Base-by-base conservation (phyloP, 306 rosid genomes). In the Rubus idaeus region DNA sequence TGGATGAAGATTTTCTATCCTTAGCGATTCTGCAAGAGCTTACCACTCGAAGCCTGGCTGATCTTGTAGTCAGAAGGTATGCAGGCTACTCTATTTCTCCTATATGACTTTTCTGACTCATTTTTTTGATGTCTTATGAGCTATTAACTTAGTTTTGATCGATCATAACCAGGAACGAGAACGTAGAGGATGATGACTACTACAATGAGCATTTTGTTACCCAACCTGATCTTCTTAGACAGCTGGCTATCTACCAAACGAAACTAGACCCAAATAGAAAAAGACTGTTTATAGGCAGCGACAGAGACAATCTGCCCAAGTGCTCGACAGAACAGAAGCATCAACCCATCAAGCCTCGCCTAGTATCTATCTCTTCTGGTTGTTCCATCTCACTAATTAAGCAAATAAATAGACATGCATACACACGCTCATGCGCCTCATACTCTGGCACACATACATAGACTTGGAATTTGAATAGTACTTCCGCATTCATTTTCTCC, bases 341-440 rank as follows among this genome's bases (percentile, higher is more conserved):
- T 72, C 69, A 82, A 74, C 83, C 50, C 21, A 41, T 84, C 40
- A 75, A 70, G 21, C 91, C 97, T 0, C 78, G 51, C 72, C 62
- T 83, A 3, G 21, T 92, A 41, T 90, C 96, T 3, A 81, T 92
- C 82, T 81, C 91, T 77, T 83, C 91, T 85, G 62, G 56, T 78
- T 80, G 69, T 76, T 67, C 18, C 76, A 26, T 75, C 77, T 74
- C 58, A 35, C 66, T 75, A 41, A 41, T 75, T 9, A n/a, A n/a
- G n/a, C 46, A 20, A 41, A 44, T 23, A 13, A 21, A 21, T 41
- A 2, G 20, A 23, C 52, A 23, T 23, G 18, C n/a, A 58, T 47
- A 52, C 10, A 82, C 49, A 46, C 40, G 1, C 40, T 14, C 53
- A 40, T n/a, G n/a, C n/a, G 52, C 16, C 71, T 8, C 18, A 35